Evolutionary conservation across 768 basidiomycete species (phyloP).

Genomic region (Heimioporus sp.): DNA sequence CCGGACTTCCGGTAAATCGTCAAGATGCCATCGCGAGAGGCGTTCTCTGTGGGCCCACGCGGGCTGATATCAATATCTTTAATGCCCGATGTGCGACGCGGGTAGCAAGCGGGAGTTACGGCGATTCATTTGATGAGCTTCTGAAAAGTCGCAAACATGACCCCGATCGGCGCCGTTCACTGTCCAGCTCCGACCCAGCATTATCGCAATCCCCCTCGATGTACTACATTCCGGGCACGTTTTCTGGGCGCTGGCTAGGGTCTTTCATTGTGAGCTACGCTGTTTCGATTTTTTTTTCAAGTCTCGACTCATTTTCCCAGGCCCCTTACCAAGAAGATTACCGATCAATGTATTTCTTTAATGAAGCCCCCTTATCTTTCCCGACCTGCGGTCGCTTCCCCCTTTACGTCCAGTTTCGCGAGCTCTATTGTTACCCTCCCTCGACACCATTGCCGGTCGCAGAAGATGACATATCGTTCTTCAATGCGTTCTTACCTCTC

Average conservation of each 20-base stretch:
- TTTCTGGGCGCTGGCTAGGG: conserved; percentile 51
- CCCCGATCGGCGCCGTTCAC: conserved; percentile 29
- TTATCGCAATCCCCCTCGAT: conserved; percentile 1
- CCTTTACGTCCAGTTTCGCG: conserved; percentile 47
- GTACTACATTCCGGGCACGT: conserved; percentile 41
- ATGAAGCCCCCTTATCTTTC: conserved; percentile 34
- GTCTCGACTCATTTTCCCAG: conserved; percentile 25
- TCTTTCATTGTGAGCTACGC: conserved; percentile 42
- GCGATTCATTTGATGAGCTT: conserved; percentile 16
- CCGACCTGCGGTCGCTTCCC: conserved; percentile 41
- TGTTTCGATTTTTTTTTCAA: not conserved
- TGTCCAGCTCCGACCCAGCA: conserved; percentile 4
- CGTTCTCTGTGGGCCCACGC: conserved; percentile 38
- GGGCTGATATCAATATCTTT: conserved; percentile 46
- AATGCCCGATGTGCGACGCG: conserved; percentile 41
- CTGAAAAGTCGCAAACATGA: conserved; percentile 31
- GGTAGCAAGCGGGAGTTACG: conserved; percentile 28
- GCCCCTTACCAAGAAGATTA: conserved; percentile 40
- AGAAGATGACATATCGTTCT: conserved; percentile 34
- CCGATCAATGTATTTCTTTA: conserved; percentile 33
- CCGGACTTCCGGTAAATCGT: conserved; percentile 39
- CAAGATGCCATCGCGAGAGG: conserved; percentile 31
- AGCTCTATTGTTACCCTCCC: conserved; percentile 42
- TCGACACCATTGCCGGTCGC: conserved; percentile 34
- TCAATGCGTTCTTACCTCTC: conserved; percentile 47